phyloP scores from a whole-genome alignment of 352 stramenopile genomes.

The Globisporangium cystogenes region DNA sequence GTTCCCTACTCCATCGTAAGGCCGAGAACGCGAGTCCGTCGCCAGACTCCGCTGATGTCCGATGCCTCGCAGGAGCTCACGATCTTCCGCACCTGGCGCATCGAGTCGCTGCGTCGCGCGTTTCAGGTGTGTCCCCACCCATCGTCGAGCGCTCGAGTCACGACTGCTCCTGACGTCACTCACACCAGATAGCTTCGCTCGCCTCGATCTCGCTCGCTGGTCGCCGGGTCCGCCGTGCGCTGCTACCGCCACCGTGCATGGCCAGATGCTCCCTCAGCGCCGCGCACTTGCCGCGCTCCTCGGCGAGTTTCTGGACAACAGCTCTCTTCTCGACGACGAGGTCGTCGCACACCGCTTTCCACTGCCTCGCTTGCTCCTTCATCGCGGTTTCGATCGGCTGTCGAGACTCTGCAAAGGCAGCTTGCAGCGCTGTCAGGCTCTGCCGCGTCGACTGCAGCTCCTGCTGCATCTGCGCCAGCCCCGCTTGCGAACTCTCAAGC shows the following conservation, averaged over 20 bases:
- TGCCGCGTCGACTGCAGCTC: slow-evolving; percentile 21
- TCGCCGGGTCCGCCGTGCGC: too few relatives aligned
- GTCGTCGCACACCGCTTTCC: slow-evolving; percentile 40
- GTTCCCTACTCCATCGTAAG: slow-evolving; percentile 58
- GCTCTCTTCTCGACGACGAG: slow-evolving; percentile 34
- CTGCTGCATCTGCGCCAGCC: slow-evolving; percentile 21
- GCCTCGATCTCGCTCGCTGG: neutral
- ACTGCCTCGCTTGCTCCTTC: slow-evolving; percentile 32
- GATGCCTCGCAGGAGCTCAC: slow-evolving; percentile 44
- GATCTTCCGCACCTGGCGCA: slow-evolving; percentile 65
- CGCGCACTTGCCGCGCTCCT: slow-evolving; percentile 37
- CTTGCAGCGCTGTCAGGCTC: slow-evolving; percentile 18
- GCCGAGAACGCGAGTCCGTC: neutral
- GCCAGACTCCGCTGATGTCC: too few relatives aligned
- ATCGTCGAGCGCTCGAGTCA: too few relatives aligned
- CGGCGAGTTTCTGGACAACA: slow-evolving; percentile 35
- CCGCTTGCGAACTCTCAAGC: slow-evolving; percentile 16
- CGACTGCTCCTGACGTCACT: too few relatives aligned
- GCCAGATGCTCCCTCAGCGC: slow-evolving; percentile 35
- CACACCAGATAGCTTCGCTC: too few relatives aligned
- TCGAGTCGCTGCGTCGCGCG: slow-evolving; percentile 56
- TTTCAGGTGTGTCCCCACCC: slow-evolving; percentile 63
- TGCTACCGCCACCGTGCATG: slow-evolving; percentile 9
- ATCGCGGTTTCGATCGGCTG: slow-evolving; percentile 24
- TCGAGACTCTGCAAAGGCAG: slow-evolving; percentile 17